phyloP scores from a whole-genome alignment of 2,329 filamentous ascomycete species.

The Neonectria hederae region DNA sequence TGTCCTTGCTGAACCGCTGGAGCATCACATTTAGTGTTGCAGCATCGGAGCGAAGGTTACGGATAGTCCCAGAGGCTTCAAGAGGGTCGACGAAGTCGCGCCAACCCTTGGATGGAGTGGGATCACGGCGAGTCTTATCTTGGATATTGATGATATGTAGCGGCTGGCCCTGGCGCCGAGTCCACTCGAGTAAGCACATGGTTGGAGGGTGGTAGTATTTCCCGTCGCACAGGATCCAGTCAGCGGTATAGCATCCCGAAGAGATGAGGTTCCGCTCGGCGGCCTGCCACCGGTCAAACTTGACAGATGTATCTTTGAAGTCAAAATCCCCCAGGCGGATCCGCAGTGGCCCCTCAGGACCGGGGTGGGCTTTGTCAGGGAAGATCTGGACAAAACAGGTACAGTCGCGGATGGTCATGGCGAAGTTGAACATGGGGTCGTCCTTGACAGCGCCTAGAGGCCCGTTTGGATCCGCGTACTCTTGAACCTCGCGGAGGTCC shows the following conservation, averaged over 20 bases:
- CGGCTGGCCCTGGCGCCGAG: slow-evolving; percentile 29
- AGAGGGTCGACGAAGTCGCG: slow-evolving; percentile 9
- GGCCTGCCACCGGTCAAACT: slow-evolving; percentile 74
- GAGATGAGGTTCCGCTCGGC: slow-evolving; percentile 71
- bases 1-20: slow-evolving; percentile 37
- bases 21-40: slow-evolving; percentile 37
- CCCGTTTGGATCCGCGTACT: slow-evolving; percentile 54
- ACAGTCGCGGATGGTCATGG: slow-evolving; percentile 85
- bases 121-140: slow-evolving; percentile 30
- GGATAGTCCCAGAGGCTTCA: slow-evolving; percentile 8
- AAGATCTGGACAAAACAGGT: slow-evolving; percentile 75
- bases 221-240: slow-evolving; percentile 48
- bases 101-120: slow-evolving; percentile 24
- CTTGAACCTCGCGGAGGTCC: slow-evolving; percentile 49
- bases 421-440: slow-evolving; percentile 66
- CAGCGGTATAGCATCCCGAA: slow-evolving; percentile 73
- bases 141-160: slow-evolving; percentile 36
- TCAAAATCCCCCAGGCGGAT: slow-evolving; percentile 80
- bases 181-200: slow-evolving; percentile 48
- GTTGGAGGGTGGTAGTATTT: slow-evolving; percentile 50
- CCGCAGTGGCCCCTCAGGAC: slow-evolving; percentile 51
- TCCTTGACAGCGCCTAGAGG: slow-evolving; percentile 54
- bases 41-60: slow-evolving; percentile 30
- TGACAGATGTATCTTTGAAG: slow-evolving; percentile 74
- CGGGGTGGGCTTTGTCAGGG: slow-evolving; percentile 26